Percentiles rank a stretch among this genome's conserved stretches.
phyloP scores from a whole-genome alignment of 1,139 yeast genomes.

The Magnusiomyces fungicola region DNA sequence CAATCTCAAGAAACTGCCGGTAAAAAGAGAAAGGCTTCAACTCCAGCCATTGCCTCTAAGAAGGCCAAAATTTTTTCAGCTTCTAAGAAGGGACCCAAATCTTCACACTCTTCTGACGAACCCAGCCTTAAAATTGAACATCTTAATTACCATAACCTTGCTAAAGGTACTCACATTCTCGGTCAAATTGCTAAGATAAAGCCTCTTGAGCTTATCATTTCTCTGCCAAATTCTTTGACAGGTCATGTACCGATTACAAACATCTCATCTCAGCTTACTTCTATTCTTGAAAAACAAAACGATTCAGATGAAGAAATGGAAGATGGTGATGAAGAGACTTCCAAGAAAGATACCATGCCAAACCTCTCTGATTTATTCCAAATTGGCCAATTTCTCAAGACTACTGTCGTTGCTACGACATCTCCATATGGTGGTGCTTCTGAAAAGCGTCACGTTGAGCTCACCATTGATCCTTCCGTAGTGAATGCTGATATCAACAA shows the following conservation, averaged over 20 bases:
- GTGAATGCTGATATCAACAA: slow-evolving; percentile 61
- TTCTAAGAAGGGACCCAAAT: slow-evolving; percentile 16
- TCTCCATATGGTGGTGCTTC: slow-evolving; percentile 30
- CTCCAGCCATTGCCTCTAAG: slow-evolving; percentile 13
- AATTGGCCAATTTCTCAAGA: slow-evolving; percentile 83
- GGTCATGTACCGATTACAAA: slow-evolving; percentile 78
- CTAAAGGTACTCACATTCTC: slow-evolving; percentile 64
- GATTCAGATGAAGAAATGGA: slow-evolving; percentile 42
- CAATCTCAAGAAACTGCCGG: neutral
- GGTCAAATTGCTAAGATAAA: slow-evolving; percentile 66
- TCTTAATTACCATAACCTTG: slow-evolving; percentile 51
- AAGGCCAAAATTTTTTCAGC: slow-evolving; percentile 11
- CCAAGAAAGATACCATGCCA: slow-evolving; percentile 11
- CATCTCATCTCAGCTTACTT: slow-evolving; percentile 57
- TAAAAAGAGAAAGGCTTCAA: slow-evolving; percentile 27
- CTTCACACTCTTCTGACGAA: slow-evolving; percentile 20
- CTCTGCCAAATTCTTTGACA: slow-evolving; percentile 74
- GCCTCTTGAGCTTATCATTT: slow-evolving; percentile 55
- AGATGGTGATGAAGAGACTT: slow-evolving; percentile 29
- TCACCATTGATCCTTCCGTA: slow-evolving; percentile 66
- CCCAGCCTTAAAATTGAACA: slow-evolving; percentile 45
- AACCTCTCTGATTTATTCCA: slow-evolving; percentile 43
- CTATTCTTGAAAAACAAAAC: slow-evolving; percentile 39
- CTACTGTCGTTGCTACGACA: slow-evolving; percentile 43
- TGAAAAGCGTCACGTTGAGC: slow-evolving; percentile 52